Evolutionary conservation across 2,329 filamentous ascomycete genomes (phyloP).

Genomic region (Curvularia hawaiiensis): DNA sequence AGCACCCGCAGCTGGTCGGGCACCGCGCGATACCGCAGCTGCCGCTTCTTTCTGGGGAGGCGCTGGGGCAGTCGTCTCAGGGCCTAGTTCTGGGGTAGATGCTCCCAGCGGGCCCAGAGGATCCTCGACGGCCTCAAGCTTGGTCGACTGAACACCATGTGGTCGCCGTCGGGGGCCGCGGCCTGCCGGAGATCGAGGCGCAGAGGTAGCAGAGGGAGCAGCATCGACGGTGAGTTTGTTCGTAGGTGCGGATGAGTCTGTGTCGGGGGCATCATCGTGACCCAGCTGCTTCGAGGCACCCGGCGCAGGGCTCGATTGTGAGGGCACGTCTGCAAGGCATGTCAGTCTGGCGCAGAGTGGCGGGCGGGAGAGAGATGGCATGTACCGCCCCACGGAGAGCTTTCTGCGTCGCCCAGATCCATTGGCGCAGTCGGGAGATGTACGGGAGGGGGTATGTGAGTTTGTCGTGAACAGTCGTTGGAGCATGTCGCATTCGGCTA

Average conservation of each 20-base stretch:
- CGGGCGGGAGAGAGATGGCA: neutral
- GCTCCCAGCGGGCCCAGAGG: conserved; percentile 79
- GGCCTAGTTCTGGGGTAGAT: conserved; percentile 57
- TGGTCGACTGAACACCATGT: conserved; percentile 75
- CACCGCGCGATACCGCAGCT: conserved; percentile 54
- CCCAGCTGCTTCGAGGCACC: conserved; percentile 48
- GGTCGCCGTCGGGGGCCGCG: conserved; percentile 61
- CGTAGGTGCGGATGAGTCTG: conserved; percentile 26
- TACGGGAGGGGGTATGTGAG: conserved; percentile 13
- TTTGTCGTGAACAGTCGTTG: neutral
- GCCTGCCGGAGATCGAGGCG: conserved; percentile 54
- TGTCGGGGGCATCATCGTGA: conserved; percentile 41
- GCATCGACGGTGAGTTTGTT: conserved; percentile 30
- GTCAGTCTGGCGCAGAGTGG: conserved; percentile 21
- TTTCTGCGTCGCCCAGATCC: conserved; percentile 51
- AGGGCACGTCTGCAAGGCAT: conserved; percentile 52
- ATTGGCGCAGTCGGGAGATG: conserved; percentile 35
- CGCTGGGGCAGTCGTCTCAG: conserved; percentile 70
- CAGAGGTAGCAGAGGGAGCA: conserved; percentile 46
- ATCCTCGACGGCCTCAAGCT: conserved; percentile 76
- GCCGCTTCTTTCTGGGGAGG: conserved; percentile 64
- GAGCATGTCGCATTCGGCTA: conserved; percentile 3
- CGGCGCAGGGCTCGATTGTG: conserved; percentile 49
- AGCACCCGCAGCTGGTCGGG: conserved; percentile 58
- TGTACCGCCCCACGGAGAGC: conserved; percentile 51